Evolutionary conservation across 805 yeast species (phyloP).

Genomic region (Ogataea minuta): DNA sequence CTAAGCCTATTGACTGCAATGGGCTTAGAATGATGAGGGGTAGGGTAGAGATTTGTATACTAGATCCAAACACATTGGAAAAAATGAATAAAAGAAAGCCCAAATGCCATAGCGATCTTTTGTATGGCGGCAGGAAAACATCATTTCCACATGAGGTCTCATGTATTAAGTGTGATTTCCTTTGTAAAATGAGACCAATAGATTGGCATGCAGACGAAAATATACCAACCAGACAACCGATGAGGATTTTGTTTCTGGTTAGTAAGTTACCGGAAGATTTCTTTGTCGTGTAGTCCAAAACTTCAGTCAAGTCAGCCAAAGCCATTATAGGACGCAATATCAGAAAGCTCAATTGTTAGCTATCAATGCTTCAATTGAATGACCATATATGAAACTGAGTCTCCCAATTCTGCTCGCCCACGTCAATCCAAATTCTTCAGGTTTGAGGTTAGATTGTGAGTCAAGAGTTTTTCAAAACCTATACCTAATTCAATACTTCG

Average conservation of each 20-base stretch:
- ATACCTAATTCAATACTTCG: no score
- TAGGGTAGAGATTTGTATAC: slow-evolving; percentile 78
- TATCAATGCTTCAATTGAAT: no score
- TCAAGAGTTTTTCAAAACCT: no score
- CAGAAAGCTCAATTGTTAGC: no score
- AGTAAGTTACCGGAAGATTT: neutral
- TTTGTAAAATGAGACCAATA: slow-evolving; percentile 75
- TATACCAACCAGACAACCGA: slow-evolving; percentile 71
- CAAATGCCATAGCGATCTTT: slow-evolving; percentile 65
- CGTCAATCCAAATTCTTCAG: no score
- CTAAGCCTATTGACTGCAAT: slow-evolving; percentile 82
- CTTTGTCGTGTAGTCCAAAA: neutral
- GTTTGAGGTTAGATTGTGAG: no score
- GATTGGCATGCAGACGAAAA: slow-evolving; percentile 78
- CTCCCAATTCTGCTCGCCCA: no score
- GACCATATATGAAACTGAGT: no score
- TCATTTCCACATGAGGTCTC: slow-evolving; percentile 26
- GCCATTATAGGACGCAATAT: no score
- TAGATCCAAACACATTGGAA: slow-evolving; percentile 76
- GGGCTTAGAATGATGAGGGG: slow-evolving; percentile 82
- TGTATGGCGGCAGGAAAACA: slow-evolving; percentile 35
- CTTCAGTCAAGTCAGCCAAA: no score
- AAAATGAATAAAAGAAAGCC: slow-evolving; percentile 71
- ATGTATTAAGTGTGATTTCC: slow-evolving; percentile 66
- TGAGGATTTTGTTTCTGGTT: slow-evolving; percentile 37